Base-by-base conservation (phyloP, 2,329 filamentous ascomycete species). In the Myriangium duriaei region DNA sequence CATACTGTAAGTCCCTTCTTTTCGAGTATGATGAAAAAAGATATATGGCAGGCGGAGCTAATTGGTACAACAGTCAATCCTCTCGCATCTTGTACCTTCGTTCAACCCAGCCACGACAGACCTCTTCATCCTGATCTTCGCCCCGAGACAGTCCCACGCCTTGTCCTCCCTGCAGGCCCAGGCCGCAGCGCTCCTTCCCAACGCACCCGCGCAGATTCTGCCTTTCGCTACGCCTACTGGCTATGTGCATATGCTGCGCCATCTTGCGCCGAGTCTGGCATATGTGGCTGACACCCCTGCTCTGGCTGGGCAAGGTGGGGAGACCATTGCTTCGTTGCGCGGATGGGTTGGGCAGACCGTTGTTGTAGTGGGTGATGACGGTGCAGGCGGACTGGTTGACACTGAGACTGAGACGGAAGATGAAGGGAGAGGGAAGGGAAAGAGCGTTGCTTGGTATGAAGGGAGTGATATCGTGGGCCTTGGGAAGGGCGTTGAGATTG, bases 51-150 rank as follows among this genome's bases (percentile, higher is more conserved):
- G n/a, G n/a, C n/a, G n/a, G n/a, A n/a, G n/a, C n/a, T n/a, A n/a
- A n/a, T n/a, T n/a, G n/a, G n/a, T n/a, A n/a, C n/a, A n/a, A 5
- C 42, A 69, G 65, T 68, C 65, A 17, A 82, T 96, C 48, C 71
- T 96, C 40, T 92, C 87, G 30, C 81, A 93, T 57, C 81, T 96
- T 34, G 84, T 86, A 26, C 74, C 78, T 45, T 74, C 81, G 42
- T 76, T 79, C 47, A 77, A 94, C 56, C 74, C 79, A 45, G 73
- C 76, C 32, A 75, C 69, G 44, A 75, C 79, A 47, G 82, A 83
- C 54, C 69, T 95, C 15, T 92, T 93, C 52, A 72, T 96, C 41
- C 69, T 96, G 47, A 88, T 96, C 53, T 94, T 94, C 59, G 77
- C 84, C 2, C 88, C 88, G 1, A 71, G 74, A 36, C 38, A 85